Base-by-base conservation (phyloP, 140 eudicot genomes). In the Erigeron philadelphicus region DNA sequence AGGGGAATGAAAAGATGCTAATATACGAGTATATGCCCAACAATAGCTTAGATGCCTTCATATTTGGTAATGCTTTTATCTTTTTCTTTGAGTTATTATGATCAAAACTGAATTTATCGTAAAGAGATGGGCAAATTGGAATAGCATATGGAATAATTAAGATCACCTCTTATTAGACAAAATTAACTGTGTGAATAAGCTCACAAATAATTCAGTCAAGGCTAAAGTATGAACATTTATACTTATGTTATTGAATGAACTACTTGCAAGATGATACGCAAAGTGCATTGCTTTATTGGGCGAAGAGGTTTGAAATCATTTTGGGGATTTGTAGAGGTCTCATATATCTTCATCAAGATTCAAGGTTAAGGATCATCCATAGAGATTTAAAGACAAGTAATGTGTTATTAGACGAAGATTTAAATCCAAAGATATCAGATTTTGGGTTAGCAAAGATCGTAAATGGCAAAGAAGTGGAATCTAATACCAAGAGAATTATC, bases 401-500 rank as follows among this genome's bases (percentile, higher is more conserved):
- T 19, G 76, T 83, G 16, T 76, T 83, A 53, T 53, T 83, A 45
- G 88, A 83, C 6, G 84, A 80, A 74, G 88, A 83, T 56, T 53
- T 83, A 69, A 83, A 80, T 75, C 83, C 88, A 44, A 83, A 83
- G 58, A 80, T 83, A 18, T 83, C 88, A 19, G 88, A 83, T 52
- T 83, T 83, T 71, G 85, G 88, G 31, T 74, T 83, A 59, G 88
- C 88, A 6, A 83, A 82, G 78, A 83, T 83, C 9, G 79, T 80
- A 35, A 67, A 70, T 42, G 88, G 85, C 43, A 77, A 61, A 62
- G 81, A 81, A 55, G 73, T 55, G 1, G 88, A 84, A 57, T 80
- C 81, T 53, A 77, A 68, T 66, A 83, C 88, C 49, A 73, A 77
- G 40, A 83, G 79, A 66, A 81, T 83, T 47, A 80, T 83, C 4